Percentiles rank a stretch among this genome's conserved stretches.
Evolutionary conservation across 2,329 filamentous ascomycete species (phyloP).

Genomic region (Cyphellophora attinorum): DNA sequence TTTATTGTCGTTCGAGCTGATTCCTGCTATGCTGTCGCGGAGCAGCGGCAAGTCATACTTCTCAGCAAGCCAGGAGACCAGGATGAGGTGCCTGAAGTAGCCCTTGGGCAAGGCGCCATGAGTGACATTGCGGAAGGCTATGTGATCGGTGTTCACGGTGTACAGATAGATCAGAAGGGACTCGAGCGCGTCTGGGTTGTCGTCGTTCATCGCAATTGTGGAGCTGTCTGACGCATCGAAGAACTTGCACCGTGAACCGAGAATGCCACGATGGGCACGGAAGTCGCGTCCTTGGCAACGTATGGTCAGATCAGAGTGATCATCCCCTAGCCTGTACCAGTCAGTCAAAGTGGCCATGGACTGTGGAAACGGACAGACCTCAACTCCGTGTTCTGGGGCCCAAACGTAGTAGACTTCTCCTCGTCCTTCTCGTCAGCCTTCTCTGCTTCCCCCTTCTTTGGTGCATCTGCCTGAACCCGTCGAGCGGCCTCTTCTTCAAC

Average conservation of each 20-base stretch:
- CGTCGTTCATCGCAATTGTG: not conserved
- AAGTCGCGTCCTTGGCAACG: not conserved
- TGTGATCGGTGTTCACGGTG: not conserved
- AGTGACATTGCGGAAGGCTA: not conserved
- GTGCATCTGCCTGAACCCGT: too few relatives aligned
- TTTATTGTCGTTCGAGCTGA: too few relatives aligned
- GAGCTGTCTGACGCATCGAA: not conserved
- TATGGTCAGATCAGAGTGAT: not conserved
- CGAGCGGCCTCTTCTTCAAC: too few relatives aligned
- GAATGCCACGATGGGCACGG: not conserved
- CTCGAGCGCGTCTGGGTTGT: not conserved
- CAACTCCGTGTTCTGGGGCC: too few relatives aligned
- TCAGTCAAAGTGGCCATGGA: too few relatives aligned
- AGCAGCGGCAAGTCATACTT: not conserved
- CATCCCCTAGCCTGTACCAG: too few relatives aligned
- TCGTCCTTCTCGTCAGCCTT: too few relatives aligned
- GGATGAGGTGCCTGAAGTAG: not conserved
- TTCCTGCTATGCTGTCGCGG: too few relatives aligned
- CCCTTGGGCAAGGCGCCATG: not conserved
- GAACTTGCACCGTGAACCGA: not conserved
- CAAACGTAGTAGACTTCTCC: too few relatives aligned
- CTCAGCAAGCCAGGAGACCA: not conserved
- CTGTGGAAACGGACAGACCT: too few relatives aligned
- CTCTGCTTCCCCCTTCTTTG: too few relatives aligned
- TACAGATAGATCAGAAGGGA: not conserved